Conservation (phyloP, 2,329 filamentous ascomycete genomes). For the Phaeosphaeria sp. region DNA sequence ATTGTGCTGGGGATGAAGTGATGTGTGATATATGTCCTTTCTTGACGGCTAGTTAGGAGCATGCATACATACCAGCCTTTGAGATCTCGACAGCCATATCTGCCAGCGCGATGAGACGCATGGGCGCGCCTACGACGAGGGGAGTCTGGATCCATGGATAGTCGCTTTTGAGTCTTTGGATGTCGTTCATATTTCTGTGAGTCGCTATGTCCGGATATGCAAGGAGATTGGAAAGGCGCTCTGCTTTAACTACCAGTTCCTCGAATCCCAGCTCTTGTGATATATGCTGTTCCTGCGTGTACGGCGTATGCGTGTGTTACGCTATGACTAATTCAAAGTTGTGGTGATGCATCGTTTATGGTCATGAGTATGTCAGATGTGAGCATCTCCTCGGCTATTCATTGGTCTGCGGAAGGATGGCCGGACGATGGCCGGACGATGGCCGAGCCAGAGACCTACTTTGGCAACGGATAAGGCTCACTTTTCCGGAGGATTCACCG, state of each 20-base stretch:
- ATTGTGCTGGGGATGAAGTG: not conserved
- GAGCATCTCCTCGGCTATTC: conserved; percentile 15
- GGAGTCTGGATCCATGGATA: conserved; percentile 68
- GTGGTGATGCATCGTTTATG: conserved; percentile 7
- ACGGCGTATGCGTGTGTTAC: not conserved
- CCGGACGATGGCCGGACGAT: not conserved
- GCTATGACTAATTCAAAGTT: not conserved
- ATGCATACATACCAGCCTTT: conserved; percentile 51
- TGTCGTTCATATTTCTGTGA: conserved; percentile 18
- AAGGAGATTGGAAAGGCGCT: no score
- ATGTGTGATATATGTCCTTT: not conserved
- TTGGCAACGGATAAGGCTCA: not conserved
- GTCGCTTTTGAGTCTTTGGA: conserved; percentile 36
- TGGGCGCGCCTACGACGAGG: conserved; percentile 69
- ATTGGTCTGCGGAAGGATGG: not conserved
- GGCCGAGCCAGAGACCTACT: not conserved
- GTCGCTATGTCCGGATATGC: no score
- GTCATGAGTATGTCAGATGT: conserved; percentile 8
- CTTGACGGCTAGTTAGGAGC: no score
- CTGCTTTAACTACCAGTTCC: not conserved
- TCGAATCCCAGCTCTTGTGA: not conserved
- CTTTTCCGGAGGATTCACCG: not conserved
- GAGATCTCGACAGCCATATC: conserved; percentile 68
- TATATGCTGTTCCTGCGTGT: not conserved
- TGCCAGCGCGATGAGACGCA: conserved; percentile 68